These are phyloP conservation scores for Corymbia maculata DNA, from an alignment of 345 rosid species.

Conservation along the genomic window DNA sequence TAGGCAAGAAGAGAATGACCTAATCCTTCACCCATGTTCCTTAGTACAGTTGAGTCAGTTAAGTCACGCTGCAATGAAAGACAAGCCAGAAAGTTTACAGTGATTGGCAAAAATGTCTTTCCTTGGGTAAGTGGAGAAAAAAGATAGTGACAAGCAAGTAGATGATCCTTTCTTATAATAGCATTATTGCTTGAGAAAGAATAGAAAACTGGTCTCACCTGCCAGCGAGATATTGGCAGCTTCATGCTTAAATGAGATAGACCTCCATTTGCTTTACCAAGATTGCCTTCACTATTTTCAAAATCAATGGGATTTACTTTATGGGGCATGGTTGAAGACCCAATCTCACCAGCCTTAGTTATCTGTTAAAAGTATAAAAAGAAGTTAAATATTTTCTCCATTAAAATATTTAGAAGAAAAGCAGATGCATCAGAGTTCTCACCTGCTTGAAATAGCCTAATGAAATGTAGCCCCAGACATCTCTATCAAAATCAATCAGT, in stretches of 20 bases:
- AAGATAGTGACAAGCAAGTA: not conserved
- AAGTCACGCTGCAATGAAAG: constrained; percentile 75
- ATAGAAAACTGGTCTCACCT: constrained; percentile 30
- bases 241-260: constrained; percentile 61
- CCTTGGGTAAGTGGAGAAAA: not conserved
- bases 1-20: constrained; percentile 96
- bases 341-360: constrained; percentile 87
- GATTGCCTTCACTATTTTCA: constrained; percentile 97
- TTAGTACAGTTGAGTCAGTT: constrained; percentile 89
- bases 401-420: not conserved
- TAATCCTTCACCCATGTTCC: constrained; percentile 89
- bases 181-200: not conserved
- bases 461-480: constrained; percentile 89
- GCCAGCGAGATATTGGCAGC: constrained; percentile 90
- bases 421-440: not conserved
- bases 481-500: constrained; percentile 49
- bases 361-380: constrained; percentile 33
- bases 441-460: constrained; percentile 86
- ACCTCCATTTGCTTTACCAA: constrained; percentile 82
- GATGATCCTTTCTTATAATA: not conserved
- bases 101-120: not conserved
- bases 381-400: not conserved
- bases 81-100: not conserved
- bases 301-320: constrained; percentile 95
- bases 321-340: constrained; percentile 97